phyloP scores from a whole-genome alignment of 164 flowering plant genomes.

The Annona cherimola region DNA sequence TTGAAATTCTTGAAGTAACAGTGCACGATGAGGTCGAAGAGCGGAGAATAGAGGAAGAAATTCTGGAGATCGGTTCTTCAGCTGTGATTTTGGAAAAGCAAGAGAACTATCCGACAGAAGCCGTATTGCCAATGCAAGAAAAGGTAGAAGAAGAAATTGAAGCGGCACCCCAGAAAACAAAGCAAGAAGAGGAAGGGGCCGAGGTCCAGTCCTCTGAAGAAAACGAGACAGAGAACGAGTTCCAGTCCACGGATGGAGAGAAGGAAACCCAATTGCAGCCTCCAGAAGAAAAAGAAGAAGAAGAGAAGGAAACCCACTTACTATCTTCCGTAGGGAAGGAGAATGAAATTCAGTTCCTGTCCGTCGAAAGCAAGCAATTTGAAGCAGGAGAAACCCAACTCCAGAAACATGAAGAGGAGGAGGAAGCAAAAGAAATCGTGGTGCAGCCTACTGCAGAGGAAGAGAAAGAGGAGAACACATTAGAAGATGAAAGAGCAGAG shows the following conservation, averaged over 20 bases:
- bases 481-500: conserved; percentile 6
- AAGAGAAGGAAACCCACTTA: conserved; percentile 1
- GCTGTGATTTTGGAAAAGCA: conserved; percentile 11
- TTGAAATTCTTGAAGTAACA: conserved; percentile 1
- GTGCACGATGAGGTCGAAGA: conserved; percentile 7
- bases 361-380: not conserved
- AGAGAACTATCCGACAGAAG: no score
- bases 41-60: conserved; percentile 6
- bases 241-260: not conserved
- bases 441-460: not conserved
- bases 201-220: conserved; percentile 3
- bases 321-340: not conserved
- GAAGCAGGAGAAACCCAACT: conserved; percentile 1
- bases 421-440: not conserved
- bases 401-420: conserved; percentile 13
- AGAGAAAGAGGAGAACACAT: conserved; percentile 14
- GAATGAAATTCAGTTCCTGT: not conserved
- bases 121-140: no score
- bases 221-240: not conserved
- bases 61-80: conserved; percentile 6
- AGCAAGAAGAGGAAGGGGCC: conserved; percentile 4
- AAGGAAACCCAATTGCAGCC: not conserved
- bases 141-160: not conserved
- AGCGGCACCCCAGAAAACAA: conserved; percentile 3
- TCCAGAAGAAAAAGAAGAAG: not conserved